A percentile compares a stretch with the other conserved stretches of the same genome.
phyloP scores from a whole-genome alignment of 148 eudicot species.

The Rhododendron vialii region DNA sequence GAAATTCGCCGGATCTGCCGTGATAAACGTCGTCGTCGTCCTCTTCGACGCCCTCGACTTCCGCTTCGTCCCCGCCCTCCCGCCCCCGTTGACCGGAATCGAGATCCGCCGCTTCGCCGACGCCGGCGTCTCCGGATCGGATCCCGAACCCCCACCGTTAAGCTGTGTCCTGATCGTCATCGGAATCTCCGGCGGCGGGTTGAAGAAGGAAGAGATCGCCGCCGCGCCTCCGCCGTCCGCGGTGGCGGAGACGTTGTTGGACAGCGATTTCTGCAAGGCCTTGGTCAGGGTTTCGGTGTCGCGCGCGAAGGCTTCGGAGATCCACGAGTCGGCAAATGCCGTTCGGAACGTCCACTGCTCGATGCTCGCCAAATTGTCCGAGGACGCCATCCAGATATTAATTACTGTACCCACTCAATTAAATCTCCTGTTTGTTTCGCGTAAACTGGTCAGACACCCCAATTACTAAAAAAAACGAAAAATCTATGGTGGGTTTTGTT shows the following conservation, averaged over 20 bases:
- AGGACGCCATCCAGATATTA: slow-evolving; percentile 38
- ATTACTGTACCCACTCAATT: no score
- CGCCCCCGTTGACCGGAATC: slow-evolving; percentile 19
- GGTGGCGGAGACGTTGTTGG: background rate
- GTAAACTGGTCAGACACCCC: no score
- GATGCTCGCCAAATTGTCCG: slow-evolving; percentile 29
- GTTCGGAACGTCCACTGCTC: slow-evolving; percentile 56
- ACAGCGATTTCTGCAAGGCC: slow-evolving; percentile 30
- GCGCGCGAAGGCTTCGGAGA: slow-evolving; percentile 44
- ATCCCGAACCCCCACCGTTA: slow-evolving; percentile 19
- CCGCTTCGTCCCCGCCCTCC: slow-evolving; percentile 37
- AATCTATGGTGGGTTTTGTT: no score
- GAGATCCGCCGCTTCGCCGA: slow-evolving; percentile 5
- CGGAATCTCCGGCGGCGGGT: slow-evolving; percentile 5
- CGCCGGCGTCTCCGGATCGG: slow-evolving; percentile 13
- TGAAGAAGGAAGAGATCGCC: slow-evolving; percentile 14
- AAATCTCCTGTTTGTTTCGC: background rate
- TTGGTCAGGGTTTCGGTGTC: slow-evolving; percentile 51
- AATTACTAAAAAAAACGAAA: background rate
- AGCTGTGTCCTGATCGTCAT: slow-evolving; percentile 6
- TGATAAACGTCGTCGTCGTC: slow-evolving; percentile 61
- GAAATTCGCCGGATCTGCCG: slow-evolving; percentile 73
- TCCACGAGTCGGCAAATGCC: slow-evolving; percentile 48
- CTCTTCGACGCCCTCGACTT: slow-evolving; percentile 71
- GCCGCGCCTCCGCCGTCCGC: background rate